A percentile compares a stretch with the other conserved stretches of the same genome.
Conservation (phyloP, 2,329 filamentous ascomycete species). For the Leptoxyphium fumago region DNA sequence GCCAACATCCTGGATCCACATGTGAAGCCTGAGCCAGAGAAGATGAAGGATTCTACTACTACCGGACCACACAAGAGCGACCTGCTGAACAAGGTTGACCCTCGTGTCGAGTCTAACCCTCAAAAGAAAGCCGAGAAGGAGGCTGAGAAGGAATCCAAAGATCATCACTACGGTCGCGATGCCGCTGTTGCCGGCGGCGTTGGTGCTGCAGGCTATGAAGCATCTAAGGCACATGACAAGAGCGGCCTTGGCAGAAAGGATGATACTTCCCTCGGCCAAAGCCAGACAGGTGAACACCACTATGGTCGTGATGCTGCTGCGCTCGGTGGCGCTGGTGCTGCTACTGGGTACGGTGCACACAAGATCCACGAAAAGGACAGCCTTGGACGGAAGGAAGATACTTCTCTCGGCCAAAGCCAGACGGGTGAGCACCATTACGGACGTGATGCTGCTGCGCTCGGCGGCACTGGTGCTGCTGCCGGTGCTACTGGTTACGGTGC, state of each 20-base stretch:
- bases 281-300: constrained; percentile 7
- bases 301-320: constrained; percentile 18
- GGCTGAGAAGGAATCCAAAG: background rate
- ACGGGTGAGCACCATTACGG: constrained; percentile 10
- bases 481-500: constrained; percentile 16
- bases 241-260: background rate
- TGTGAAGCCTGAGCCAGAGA: constrained; percentile 13
- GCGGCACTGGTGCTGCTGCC: constrained; percentile 13
- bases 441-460: constrained; percentile 15
- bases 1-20: constrained; percentile 12
- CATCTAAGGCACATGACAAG: constrained; percentile 12
- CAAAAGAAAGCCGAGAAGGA: constrained; percentile 1
- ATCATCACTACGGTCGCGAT: constrained; percentile 14
- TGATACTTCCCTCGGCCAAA: background rate
- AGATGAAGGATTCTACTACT: constrained; percentile 14
- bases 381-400: constrained; percentile 2
- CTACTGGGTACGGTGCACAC: background rate
- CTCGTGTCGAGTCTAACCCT: constrained; percentile 6
- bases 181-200: constrained; percentile 14
- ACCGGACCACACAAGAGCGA: constrained; percentile 9
- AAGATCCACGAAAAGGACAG: constrained; percentile 4
- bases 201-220: constrained; percentile 12
- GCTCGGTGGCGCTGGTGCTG: constrained; percentile 14
- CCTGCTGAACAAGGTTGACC: constrained; percentile 11
- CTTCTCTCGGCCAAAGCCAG: background rate